These are phyloP conservation scores for Apium graveolens DNA, from an alignment of 129 eudicot species.

Conservation along the genomic window DNA sequence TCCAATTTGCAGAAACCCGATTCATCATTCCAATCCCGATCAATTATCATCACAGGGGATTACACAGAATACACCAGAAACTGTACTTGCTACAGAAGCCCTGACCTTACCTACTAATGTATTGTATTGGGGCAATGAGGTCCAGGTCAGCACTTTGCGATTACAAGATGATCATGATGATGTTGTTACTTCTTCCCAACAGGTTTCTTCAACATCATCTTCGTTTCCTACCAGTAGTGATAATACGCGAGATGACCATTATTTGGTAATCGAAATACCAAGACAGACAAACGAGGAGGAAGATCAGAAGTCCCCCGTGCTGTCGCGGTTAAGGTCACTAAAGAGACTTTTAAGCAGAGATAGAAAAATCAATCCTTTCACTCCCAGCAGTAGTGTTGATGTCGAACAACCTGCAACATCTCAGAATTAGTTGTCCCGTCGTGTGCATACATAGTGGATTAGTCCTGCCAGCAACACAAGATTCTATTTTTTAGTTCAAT, in stretches of 20 bases:
- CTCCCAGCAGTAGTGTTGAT: constrained; percentile 29
- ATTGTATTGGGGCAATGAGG: constrained; percentile 80
- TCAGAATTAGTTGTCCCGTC: constrained; percentile 7
- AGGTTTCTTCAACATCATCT: not conserved
- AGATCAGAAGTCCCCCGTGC: constrained; percentile 11
- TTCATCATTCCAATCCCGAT: constrained; percentile 18
- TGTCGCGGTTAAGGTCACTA: constrained; percentile 43
- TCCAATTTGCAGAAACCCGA: constrained; percentile 53
- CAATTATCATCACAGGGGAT: constrained; percentile 9
- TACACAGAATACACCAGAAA: constrained; percentile 16
- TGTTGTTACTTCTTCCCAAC: constrained; percentile 17
- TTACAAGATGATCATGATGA: constrained; percentile 29
- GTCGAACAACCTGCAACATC: constrained; percentile 31
- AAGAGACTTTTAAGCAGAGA: constrained; percentile 67
- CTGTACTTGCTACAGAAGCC: constrained; percentile 11
- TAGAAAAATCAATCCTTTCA: constrained; percentile 57
- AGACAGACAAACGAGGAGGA: constrained; percentile 39
- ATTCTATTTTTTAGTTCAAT: not conserved
- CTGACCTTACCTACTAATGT: constrained; percentile 66
- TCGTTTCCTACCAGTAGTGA: not conserved
- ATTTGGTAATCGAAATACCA: constrained; percentile 54
- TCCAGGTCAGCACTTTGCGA: constrained; percentile 43
- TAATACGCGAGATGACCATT: constrained; percentile 15
- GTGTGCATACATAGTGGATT: not conserved
- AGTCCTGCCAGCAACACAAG: not conserved